Conservation (phyloP, 2,329 filamentous ascomycete species). For the Mollisia scopiformis region DNA sequence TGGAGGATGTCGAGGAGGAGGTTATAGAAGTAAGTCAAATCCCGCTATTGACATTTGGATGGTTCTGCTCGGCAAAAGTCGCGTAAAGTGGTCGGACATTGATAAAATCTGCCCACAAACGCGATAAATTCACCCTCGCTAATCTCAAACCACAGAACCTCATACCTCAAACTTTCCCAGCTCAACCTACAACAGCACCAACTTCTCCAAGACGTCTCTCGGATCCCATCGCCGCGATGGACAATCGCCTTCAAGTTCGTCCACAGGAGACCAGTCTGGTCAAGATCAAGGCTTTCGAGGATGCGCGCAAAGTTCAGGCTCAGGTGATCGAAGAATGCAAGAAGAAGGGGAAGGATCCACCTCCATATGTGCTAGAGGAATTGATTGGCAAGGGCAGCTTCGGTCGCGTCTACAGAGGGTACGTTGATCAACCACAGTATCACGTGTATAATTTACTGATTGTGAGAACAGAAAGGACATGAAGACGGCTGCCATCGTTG, state of each 20-base stretch:
- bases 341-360: slow-evolving; percentile 61
- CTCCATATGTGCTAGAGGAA: slow-evolving; percentile 70
- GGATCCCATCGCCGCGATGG: background rate
- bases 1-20: background rate
- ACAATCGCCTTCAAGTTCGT: background rate
- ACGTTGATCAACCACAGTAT: slow-evolving; percentile 17
- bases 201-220: background rate
- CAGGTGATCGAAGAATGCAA: slow-evolving; percentile 64
- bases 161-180: no score
- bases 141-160: no score
- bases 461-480: slow-evolving; percentile 33
- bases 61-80: background rate
- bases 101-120: background rate
- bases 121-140: background rate
- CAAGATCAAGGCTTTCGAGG: slow-evolving; percentile 51
- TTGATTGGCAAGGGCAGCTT: slow-evolving; percentile 77
- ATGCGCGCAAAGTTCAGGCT: slow-evolving; percentile 71
- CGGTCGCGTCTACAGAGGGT: slow-evolving; percentile 72
- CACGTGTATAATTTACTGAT: slow-evolving; percentile 17
- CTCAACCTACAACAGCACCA: background rate
- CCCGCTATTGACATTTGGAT: no score
- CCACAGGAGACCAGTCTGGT: background rate
- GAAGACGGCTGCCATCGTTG: slow-evolving; percentile 56
- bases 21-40: background rate
- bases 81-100: background rate